A percentile compares a stretch with the other conserved stretches of the same genome.
Conservation (phyloP, 2,329 filamentous ascomycete species). For the Hypoxylon sp. region DNA sequence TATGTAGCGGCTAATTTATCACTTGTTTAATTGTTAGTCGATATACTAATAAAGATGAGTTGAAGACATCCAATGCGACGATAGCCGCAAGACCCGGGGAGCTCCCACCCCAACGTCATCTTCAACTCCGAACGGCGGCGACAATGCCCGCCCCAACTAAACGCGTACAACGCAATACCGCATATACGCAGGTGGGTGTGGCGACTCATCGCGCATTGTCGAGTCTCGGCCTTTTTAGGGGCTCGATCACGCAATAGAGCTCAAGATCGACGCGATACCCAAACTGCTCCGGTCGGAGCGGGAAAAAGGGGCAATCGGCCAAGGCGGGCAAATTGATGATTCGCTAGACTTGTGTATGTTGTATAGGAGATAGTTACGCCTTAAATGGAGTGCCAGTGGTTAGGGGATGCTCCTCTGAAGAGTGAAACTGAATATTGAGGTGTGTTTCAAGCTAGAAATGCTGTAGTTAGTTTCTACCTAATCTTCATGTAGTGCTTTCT, state of each 20-base stretch:
- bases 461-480: background rate
- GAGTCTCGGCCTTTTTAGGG: slow-evolving; percentile 8
- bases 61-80: background rate
- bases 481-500: background rate
- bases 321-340: slow-evolving; percentile 25
- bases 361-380: background rate
- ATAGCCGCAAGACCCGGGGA: background rate
- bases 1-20: background rate
- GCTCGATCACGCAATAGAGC: slow-evolving; percentile 37
- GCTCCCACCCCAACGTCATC: background rate
- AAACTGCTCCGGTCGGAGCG: slow-evolving; percentile 25
- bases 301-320: slow-evolving; percentile 8
- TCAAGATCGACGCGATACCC: slow-evolving; percentile 15
- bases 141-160: background rate
- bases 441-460: background rate
- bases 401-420: background rate
- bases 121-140: slow-evolving; percentile 32
- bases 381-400: background rate
- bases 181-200: slow-evolving; percentile 9
- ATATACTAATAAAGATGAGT: background rate
- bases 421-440: background rate
- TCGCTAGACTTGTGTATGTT: background rate
- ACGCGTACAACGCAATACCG: slow-evolving; percentile 12
- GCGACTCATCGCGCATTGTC: slow-evolving; percentile 9
- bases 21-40: background rate